Conservation (phyloP, 495 filamentous ascomycete species). For the Penicillium riverlandense region DNA sequence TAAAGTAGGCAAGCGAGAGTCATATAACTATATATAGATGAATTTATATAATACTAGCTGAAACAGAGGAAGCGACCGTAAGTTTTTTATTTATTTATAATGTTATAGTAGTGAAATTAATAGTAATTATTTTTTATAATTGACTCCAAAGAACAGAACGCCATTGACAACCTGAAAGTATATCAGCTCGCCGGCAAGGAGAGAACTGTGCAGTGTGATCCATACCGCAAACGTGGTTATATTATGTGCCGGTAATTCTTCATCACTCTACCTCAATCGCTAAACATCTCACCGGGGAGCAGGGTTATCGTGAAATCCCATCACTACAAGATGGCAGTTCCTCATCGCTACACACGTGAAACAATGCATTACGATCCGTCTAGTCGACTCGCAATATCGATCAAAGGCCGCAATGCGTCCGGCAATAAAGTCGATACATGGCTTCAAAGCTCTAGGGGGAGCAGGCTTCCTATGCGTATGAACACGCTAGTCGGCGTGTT, state of each 20-base stretch:
- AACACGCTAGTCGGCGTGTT: neutral
- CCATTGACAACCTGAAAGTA: neutral
- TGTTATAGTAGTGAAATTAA: too few species aligned
- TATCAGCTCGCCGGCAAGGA: neutral
- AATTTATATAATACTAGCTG: too few species aligned
- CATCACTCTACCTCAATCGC: neutral
- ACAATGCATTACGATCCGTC: neutral
- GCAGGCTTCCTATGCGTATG: neutral
- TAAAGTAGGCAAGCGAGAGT: too few species aligned
- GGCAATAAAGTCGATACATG: neutral
- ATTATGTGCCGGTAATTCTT: neutral
- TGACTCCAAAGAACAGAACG: conserved; percentile 1
- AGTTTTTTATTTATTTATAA: too few species aligned
- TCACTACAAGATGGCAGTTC: neutral
- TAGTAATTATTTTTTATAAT: too few species aligned
- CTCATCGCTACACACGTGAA: neutral
- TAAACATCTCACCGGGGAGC: neutral
- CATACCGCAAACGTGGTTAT: neutral
- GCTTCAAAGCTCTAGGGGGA: neutral
- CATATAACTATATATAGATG: too few species aligned
- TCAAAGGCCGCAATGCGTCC: neutral
- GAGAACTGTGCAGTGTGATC: neutral
- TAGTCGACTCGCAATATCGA: neutral
- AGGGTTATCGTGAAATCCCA: neutral
- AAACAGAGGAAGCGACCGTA: too few species aligned